phyloP scores from a whole-genome alignment of 192 early-diverging fungal genomes.

The Paraglomus occultum region DNA sequence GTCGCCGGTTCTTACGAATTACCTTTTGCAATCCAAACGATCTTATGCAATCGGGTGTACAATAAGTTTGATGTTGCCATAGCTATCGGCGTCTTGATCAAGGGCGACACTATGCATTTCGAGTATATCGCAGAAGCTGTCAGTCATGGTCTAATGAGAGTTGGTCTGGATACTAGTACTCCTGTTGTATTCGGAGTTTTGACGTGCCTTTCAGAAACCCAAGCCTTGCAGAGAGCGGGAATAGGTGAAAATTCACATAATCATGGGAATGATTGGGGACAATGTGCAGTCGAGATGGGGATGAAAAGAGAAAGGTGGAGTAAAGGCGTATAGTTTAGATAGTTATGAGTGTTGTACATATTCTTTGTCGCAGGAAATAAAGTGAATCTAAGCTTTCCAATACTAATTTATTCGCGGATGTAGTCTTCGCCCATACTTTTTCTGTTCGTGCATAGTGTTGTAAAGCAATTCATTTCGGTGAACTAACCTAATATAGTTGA shows the following conservation, averaged over 20 bases:
- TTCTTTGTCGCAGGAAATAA: too few species aligned
- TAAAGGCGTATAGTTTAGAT: too few species aligned
- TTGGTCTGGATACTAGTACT: constrained; percentile 81
- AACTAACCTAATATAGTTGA: too few species aligned
- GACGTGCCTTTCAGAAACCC: constrained; percentile 92
- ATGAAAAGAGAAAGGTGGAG: constrained; percentile 23
- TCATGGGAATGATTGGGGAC: constrained; percentile 95
- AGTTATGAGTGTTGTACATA: too few species aligned
- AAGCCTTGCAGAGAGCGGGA: constrained; percentile 85
- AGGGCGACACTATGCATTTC: constrained; percentile 98
- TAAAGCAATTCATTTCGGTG: too few species aligned
- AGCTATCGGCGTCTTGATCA: constrained; percentile 97
- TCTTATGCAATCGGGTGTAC: constrained; percentile 47
- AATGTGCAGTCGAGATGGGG: constrained; percentile 96
- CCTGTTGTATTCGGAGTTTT: constrained; percentile 97
- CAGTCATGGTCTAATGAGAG: constrained; percentile 92
- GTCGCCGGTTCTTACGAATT: constrained; percentile 96
- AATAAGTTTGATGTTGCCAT: constrained; percentile 83
- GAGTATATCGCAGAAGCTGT: constrained; percentile 99
- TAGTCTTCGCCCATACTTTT: too few species aligned
- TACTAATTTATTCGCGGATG: too few species aligned
- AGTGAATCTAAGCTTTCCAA: too few species aligned
- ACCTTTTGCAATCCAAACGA: constrained; percentile 80
- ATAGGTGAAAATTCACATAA: constrained; percentile 72
- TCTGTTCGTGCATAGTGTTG: too few species aligned